Percentiles rank a stretch among this genome's conserved stretches.
These are phyloP conservation scores for Pistacia integerrima DNA, from an alignment of 345 rosid species.

Conservation along the genomic window DNA sequence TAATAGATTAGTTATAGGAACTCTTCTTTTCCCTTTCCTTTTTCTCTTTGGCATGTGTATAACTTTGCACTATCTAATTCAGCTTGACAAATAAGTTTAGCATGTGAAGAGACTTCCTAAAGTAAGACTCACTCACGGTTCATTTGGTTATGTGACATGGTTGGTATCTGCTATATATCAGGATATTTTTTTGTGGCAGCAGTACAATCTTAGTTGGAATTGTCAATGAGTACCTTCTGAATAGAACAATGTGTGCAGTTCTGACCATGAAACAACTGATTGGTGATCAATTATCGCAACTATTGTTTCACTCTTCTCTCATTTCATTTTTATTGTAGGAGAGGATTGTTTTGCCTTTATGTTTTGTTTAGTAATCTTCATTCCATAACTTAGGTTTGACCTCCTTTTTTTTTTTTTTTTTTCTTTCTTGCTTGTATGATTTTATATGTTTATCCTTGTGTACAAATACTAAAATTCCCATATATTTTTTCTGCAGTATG, in stretches of 20 bases:
- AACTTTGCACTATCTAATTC: neutral
- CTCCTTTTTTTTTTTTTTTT: neutral
- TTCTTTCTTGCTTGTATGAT: neutral
- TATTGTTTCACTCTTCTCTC: neutral
- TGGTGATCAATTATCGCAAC: neutral
- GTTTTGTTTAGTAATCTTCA: neutral
- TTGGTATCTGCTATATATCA: too few species aligned
- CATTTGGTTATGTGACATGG: neutral
- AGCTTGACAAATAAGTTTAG: slow-evolving; percentile 7
- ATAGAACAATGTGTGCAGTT: too few species aligned
- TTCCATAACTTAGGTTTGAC: neutral
- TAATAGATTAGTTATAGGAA: neutral
- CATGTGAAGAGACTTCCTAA: slow-evolving; percentile 1
- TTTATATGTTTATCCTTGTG: neutral
- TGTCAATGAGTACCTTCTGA: too few species aligned
- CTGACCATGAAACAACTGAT: too few species aligned
- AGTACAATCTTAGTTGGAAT: too few species aligned
- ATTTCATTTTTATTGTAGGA: neutral
- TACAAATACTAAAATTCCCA: slow-evolving; percentile 7
- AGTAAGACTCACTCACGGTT: neutral
- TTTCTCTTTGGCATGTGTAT: slow-evolving; percentile 2
- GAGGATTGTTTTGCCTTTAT: neutral
- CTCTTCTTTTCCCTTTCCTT: neutral
- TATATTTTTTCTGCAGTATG: slow-evolving; percentile 47
- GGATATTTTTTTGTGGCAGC: too few species aligned